Conservation (phyloP, 331 rosid genomes). For the Malus hybrid region DNA sequence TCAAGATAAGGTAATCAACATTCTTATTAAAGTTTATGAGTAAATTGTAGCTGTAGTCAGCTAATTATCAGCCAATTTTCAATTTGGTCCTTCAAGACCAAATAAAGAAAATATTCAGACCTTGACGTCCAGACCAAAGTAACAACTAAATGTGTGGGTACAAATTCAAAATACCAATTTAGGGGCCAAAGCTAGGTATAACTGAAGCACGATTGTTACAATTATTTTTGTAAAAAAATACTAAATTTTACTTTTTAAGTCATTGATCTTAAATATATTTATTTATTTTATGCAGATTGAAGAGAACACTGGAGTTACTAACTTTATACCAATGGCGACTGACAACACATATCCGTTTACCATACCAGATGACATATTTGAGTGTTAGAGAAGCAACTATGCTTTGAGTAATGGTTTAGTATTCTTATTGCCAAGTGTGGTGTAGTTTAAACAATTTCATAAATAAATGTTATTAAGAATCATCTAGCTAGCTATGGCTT, state of each 20-base stretch:
- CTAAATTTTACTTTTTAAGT: not conserved
- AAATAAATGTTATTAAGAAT: not conserved
- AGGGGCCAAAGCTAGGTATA: not conserved
- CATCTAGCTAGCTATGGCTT: not conserved
- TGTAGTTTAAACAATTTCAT: not conserved
- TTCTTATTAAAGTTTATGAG: not conserved
- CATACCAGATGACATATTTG: conserved; percentile 49
- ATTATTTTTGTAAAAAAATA: not conserved
- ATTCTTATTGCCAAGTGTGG: not conserved
- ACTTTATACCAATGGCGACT: conserved; percentile 32
- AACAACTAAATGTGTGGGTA: not conserved
- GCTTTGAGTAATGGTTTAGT: not conserved
- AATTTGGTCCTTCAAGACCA: not conserved
- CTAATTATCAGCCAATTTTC: not conserved
- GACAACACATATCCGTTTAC: conserved; percentile 38
- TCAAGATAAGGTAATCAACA: conserved; percentile 53
- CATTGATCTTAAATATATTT: not conserved
- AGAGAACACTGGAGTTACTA: conserved; percentile 34
- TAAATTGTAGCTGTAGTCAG: not conserved
- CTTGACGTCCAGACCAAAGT: not conserved
- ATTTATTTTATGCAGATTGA: conserved; percentile 34
- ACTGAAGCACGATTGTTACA: not conserved
- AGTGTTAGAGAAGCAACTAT: conserved; percentile 5
- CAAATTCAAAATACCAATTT: not conserved
- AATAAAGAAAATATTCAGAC: no score